phyloP scores from a whole-genome alignment of 1,139 yeast genomes.

The Saccharomyces hybrid region DNA sequence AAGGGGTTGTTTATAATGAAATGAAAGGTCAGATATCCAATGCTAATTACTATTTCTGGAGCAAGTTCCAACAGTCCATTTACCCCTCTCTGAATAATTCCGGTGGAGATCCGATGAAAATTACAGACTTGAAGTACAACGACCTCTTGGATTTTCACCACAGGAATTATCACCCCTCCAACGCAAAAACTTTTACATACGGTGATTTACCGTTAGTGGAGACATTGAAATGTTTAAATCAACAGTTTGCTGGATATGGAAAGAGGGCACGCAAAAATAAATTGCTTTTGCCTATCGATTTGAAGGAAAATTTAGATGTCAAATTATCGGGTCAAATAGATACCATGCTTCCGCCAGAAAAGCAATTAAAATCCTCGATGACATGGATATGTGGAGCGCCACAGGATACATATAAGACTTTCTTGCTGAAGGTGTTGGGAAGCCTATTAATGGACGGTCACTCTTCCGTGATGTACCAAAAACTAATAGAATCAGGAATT shows the following conservation, averaged over 20 bases:
- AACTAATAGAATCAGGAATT: slow-evolving; percentile 71
- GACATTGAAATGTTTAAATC: slow-evolving; percentile 53
- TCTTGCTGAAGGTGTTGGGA: slow-evolving; percentile 66
- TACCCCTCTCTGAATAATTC: slow-evolving; percentile 82
- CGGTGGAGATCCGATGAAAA: slow-evolving; percentile 88
- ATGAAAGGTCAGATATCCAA: slow-evolving; percentile 98
- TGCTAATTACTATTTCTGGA: slow-evolving; percentile 78
- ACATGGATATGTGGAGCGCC: slow-evolving; percentile 86
- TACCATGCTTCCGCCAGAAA: slow-evolving; percentile 63
- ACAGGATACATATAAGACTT: slow-evolving; percentile 57
- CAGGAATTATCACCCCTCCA: slow-evolving; percentile 79
- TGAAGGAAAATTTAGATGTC: slow-evolving; percentile 35
- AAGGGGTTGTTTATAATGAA: slow-evolving; percentile 96
- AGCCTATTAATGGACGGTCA: slow-evolving; percentile 83
- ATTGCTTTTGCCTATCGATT: slow-evolving; percentile 39
- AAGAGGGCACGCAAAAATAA: slow-evolving; percentile 31
- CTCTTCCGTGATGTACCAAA: slow-evolving; percentile 80
- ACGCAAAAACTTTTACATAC: slow-evolving; percentile 79
- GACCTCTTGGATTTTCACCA: slow-evolving; percentile 72
- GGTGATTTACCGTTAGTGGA: slow-evolving; percentile 64
- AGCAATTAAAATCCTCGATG: slow-evolving; percentile 70
- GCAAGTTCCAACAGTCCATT: slow-evolving; percentile 77
- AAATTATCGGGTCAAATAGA: slow-evolving; percentile 69
- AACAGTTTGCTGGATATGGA: slow-evolving; percentile 50
- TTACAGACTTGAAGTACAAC: slow-evolving; percentile 65